Base-by-base conservation (phyloP, 768 basidiomycete genomes). In the Cubamyces sp. region DNA sequence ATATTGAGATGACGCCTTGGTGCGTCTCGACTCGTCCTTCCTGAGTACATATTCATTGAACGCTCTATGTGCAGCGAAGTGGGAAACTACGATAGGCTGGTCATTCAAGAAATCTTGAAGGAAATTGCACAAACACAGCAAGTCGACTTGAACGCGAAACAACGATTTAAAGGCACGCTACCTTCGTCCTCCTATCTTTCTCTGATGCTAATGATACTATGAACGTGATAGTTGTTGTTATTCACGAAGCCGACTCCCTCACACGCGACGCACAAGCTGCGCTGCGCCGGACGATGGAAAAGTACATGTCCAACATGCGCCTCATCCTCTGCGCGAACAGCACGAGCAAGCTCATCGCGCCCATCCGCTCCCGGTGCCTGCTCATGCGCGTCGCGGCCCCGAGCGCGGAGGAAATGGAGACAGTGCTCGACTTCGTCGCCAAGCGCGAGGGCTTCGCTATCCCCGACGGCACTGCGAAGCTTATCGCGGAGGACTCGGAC, bases 111-210 rank as follows among this genome's bases (percentile, higher is more conserved):
- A 70, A 83, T 99, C 47, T 76, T 99, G 60, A 99, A 98, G 74
- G 96, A 98, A 76, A 98, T 99, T 68, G 96, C 96, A 1, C 96
- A 98, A 75, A 99, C 96, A 2, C 96, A 99, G 73, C 96, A 98
- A 73, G 94, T 99, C 11, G 96, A 99, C 77, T 75, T 98, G 65
- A 92, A 85, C 70, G 96, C 96, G 3, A 96, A 91, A 73, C 95
- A 99, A 69, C 83, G 92, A 60, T 99, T 99, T 77, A 99, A 99
- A 81, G 95, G 96, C 94, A 42, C 45, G 42, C 16, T 12, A 47
- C 11, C 42, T 47, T 1, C 21, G 21, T 47, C 11, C 46, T 12
- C 12, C 25, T 23, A 42, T 49, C 5, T 39, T 46, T 30, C 56
- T n/a, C 11, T 12, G 16, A 23, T 52, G 48, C 26, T 49, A 16